These are phyloP conservation scores for Macroventuria anomochaeta DNA, from an alignment of 2,329 filamentous ascomycete genomes.

Conservation along the genomic window DNA sequence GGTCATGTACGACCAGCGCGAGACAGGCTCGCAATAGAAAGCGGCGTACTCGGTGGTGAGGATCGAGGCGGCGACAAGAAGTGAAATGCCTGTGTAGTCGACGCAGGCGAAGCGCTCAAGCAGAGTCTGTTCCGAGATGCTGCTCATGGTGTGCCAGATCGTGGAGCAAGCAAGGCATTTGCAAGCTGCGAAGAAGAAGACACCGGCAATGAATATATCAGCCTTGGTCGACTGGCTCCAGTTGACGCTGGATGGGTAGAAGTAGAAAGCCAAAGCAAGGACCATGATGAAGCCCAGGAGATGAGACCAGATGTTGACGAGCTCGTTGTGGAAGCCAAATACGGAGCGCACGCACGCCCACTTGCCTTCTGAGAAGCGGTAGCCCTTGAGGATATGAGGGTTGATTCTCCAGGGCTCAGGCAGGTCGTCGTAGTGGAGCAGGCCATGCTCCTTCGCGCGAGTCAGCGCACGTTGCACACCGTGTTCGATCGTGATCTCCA, in stretches of 20 bases:
- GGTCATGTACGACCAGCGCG: conserved; percentile 84
- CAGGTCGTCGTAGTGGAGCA: conserved; percentile 88
- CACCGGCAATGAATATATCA: conserved; percentile 87
- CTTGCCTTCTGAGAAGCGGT: conserved; percentile 92
- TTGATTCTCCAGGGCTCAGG: conserved; percentile 94
- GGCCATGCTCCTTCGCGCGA: conserved; percentile 77
- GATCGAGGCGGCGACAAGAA: conserved; percentile 93
- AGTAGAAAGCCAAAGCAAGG: conserved; percentile 88
- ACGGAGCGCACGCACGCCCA: conserved; percentile 85
- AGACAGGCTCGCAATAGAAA: conserved; percentile 94
- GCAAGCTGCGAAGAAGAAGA: conserved; percentile 95
- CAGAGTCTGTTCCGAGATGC: conserved; percentile 85
- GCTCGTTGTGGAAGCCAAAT: conserved; percentile 87
- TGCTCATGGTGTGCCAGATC: conserved; percentile 99
- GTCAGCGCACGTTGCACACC: conserved; percentile 80
- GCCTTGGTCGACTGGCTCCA: conserved; percentile 86
- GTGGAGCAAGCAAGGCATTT: conserved; percentile 95
- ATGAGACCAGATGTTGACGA: conserved; percentile 98
- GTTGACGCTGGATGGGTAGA: conserved; percentile 87
- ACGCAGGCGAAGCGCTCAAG: conserved; percentile 97
- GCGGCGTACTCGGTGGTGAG: conserved; percentile 98
- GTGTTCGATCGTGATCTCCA: conserved; percentile 72
- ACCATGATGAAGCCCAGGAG: conserved; percentile 87
- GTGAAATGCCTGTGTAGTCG: conserved; percentile 95
- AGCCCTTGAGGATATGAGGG: conserved; percentile 88